Evolutionary conservation across 2,329 filamentous ascomycete species (phyloP), one percentile per base, ranked within the genome.

Genomic region (Verticillium longisporum): DNA sequence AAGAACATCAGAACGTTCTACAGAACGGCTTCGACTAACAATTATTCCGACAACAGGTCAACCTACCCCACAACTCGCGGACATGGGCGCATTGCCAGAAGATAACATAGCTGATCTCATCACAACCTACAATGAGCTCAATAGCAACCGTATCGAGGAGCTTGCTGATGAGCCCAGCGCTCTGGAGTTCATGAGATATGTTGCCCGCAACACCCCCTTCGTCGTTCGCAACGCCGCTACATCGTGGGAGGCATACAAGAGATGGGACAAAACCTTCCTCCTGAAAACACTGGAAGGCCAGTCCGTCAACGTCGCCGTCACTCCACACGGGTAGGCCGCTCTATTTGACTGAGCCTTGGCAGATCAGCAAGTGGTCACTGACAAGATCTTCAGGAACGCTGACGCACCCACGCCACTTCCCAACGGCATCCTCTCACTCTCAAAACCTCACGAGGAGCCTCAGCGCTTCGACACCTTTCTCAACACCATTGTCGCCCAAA

Each of bases 171-270:
- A 88, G 57, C 91, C 91, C 4, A 90, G 87, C 33, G 83, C 91
- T 0, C 81, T 95, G 6, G 88, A 93, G 69, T 94, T 94, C 71
- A 89, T 92, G 86, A 84, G 89, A 68, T 88, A 86, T 72, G 89
- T 93, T 21, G 82, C 88, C 15, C 81, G 78, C 41, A 95, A 94
- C 70, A 83, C 85, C 1, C 91, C 91, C 0, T 93, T 94, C 67
- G 83, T 94, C 2, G 77, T 93, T 32, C 81, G 88, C 41, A 76
- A 80, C 9, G 89, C 81, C 3, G 88, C 88, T 1, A 69, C 69
- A 0, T 73, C 80, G 38, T 94, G 90, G 89, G 75, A 77, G 45
- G 89, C 90, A 0, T 78, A 79, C 3, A 77, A 74, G 60, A 78
- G 74, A 58, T 95, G 91, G 91, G 81, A 83, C 62, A 79, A 82